phyloP scores from a whole-genome alignment of 2,329 filamentous ascomycete species.

The Botryotinia convoluta region DNA sequence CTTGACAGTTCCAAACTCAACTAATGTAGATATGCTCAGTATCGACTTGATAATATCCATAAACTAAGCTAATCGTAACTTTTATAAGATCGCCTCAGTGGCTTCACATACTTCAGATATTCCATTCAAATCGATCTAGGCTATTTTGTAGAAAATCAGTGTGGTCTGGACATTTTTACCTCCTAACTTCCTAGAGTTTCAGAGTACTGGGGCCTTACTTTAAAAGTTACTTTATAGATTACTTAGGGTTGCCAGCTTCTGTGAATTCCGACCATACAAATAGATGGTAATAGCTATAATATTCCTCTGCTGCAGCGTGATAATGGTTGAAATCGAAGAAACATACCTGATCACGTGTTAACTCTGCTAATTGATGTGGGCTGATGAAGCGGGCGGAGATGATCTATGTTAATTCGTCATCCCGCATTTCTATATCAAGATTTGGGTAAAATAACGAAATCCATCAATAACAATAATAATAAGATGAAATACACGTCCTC shows the following conservation, averaged over 20 bases:
- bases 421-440: constrained; percentile 15
- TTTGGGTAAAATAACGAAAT: not conserved
- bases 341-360: not conserved
- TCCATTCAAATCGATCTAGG: not conserved
- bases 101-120: not conserved
- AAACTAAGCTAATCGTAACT: not conserved
- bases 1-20: not conserved
- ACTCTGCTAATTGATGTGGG: not conserved
- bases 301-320: not conserved
- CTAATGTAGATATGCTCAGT: not conserved
- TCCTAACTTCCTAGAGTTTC: not conserved
- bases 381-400: not conserved
- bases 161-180: not conserved
- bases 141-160: not conserved
- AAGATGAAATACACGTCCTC: constrained; percentile 17
- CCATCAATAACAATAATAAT: not conserved
- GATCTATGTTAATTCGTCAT: constrained; percentile 11
- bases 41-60: not conserved
- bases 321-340: no score
- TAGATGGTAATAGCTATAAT: not conserved
- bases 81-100: not conserved
- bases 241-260: not conserved
- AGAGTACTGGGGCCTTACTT: not conserved
- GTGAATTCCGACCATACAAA: not conserved
- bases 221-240: not conserved